These are phyloP conservation scores for Lachnellula subtilissima DNA, from an alignment of 2,329 filamentous ascomycete genomes.

Conservation along the genomic window DNA sequence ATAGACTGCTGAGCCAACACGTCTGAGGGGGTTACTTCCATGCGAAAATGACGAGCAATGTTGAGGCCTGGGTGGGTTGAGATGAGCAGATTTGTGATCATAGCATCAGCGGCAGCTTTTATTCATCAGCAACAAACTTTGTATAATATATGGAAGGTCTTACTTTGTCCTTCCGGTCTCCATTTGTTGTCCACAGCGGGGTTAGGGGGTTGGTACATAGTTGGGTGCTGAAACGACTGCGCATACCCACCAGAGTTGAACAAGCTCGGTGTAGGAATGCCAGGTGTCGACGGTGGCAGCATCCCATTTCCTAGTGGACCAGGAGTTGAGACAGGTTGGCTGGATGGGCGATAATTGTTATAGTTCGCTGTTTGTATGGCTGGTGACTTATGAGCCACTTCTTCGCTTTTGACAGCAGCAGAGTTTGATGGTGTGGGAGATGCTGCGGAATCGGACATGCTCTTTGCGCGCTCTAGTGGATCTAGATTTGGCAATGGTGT, in stretches of 20 bases:
- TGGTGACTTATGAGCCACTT: conserved; percentile 28
- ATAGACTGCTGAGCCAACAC: conserved; percentile 66
- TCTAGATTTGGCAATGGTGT: conserved; percentile 25
- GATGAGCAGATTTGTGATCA: conserved; percentile 63
- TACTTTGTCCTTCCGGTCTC: conserved; percentile 44
- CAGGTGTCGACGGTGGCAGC: conserved; percentile 29
- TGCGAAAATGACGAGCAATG: conserved; percentile 54
- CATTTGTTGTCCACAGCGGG: conserved; percentile 39
- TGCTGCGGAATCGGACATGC: conserved; percentile 27
- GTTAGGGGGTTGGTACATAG: conserved; percentile 28
- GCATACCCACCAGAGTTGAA: conserved; percentile 25
- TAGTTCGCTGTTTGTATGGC: conserved; percentile 16
- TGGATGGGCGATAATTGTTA: conserved; percentile 35
- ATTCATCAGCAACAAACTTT: conserved; percentile 19
- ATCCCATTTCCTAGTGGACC: conserved; percentile 22
- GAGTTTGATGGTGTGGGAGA: conserved; percentile 30
- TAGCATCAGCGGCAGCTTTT: conserved; percentile 53
- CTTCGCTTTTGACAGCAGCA: conserved; percentile 36
- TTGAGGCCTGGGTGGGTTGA: conserved; percentile 64
- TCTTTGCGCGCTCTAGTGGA: conserved; percentile 29
- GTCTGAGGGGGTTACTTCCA: conserved; percentile 61
- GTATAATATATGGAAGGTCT: conserved; percentile 16
- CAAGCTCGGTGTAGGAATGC: conserved; percentile 16
- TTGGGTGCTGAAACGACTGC: conserved; percentile 29
- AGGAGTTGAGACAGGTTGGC: conserved; percentile 32